A percentile compares a stretch with the other conserved stretches of the same genome.
phyloP scores from a whole-genome alignment of 1,284 basidiomycete species.

The Sanghuangporus weigelae region DNA sequence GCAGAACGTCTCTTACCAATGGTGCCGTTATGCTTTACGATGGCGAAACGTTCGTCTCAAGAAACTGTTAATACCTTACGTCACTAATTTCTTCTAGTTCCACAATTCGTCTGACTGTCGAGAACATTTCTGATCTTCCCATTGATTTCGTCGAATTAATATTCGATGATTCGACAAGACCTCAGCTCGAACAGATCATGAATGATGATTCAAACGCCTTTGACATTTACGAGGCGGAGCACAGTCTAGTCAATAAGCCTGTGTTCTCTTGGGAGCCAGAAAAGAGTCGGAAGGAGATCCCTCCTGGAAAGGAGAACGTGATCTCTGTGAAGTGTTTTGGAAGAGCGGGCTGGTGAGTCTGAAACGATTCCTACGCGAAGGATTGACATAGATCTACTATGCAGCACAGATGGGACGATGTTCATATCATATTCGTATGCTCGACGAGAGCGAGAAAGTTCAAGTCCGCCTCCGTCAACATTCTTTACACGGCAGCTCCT shows the following conservation, averaged over 20 bases:
- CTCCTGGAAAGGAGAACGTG: constrained; percentile 65
- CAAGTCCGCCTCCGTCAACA: constrained; percentile 35
- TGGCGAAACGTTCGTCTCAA: constrained; percentile 71
- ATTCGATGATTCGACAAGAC: constrained; percentile 86
- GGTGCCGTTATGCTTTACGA: constrained; percentile 92
- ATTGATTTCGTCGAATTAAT: constrained; percentile 82
- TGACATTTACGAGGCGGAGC: constrained; percentile 89
- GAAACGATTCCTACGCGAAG: neutral
- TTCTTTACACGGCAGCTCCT: constrained; percentile 84
- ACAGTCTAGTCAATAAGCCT: constrained; percentile 71
- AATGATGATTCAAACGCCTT: constrained; percentile 76
- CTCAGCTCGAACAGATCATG: constrained; percentile 69
- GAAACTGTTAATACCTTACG: neutral
- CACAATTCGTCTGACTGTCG: constrained; percentile 76
- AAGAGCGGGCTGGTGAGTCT: constrained; percentile 82
- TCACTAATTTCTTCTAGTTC: constrained; percentile 45
- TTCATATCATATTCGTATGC: constrained; percentile 81
- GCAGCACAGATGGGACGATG: constrained; percentile 72
- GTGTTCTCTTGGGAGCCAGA: constrained; percentile 74
- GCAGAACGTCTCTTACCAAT: constrained; percentile 83
- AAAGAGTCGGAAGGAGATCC: constrained; percentile 50
- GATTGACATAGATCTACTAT: neutral
- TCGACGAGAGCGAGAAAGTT: constrained; percentile 36
- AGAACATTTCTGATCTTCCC: constrained; percentile 79
- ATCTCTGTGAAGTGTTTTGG: constrained; percentile 76